These are phyloP conservation scores for Kwoniella botswanensis DNA, from an alignment of 768 basidiomycete genomes.

Conservation along the genomic window DNA sequence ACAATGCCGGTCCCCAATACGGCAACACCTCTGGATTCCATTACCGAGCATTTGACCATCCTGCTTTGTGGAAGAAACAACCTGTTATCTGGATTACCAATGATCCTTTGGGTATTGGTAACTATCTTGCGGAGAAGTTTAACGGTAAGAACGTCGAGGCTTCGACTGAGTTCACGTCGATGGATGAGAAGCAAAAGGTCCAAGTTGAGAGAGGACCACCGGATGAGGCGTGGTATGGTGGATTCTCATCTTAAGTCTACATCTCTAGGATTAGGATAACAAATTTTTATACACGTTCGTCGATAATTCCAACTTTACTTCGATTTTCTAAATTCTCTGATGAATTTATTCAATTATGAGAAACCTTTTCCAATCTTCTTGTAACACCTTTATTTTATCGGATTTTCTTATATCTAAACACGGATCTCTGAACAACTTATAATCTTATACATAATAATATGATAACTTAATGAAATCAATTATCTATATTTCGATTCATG, in stretches of 20 bases:
- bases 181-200: slow-evolving; percentile 53
- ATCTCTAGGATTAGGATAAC: background rate
- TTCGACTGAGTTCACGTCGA: slow-evolving; percentile 49
- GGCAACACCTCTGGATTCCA: slow-evolving; percentile 56
- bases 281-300: too few relatives aligned
- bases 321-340: too few relatives aligned
- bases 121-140: slow-evolving; percentile 53
- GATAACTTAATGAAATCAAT: too few relatives aligned
- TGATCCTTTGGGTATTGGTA: slow-evolving; percentile 55
- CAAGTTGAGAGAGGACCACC: slow-evolving; percentile 51
- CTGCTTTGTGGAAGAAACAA: slow-evolving; percentile 58
- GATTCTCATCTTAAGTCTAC: slow-evolving; percentile 26
- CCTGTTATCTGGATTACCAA: slow-evolving; percentile 58
- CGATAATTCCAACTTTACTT: too few relatives aligned
- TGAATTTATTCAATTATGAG: too few relatives aligned
- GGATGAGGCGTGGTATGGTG: slow-evolving; percentile 57
- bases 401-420: too few relatives aligned
- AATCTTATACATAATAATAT: too few relatives aligned
- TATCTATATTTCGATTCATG: too few relatives aligned
- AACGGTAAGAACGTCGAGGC: slow-evolving; percentile 51
- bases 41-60: slow-evolving; percentile 58
- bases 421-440: too few relatives aligned
- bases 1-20: slow-evolving; percentile 45
- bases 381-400: too few relatives aligned
- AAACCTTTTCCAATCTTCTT: too few relatives aligned